Evolutionary conservation across 805 yeast genomes (phyloP).

Genomic region (Candida sphagnicola): DNA sequence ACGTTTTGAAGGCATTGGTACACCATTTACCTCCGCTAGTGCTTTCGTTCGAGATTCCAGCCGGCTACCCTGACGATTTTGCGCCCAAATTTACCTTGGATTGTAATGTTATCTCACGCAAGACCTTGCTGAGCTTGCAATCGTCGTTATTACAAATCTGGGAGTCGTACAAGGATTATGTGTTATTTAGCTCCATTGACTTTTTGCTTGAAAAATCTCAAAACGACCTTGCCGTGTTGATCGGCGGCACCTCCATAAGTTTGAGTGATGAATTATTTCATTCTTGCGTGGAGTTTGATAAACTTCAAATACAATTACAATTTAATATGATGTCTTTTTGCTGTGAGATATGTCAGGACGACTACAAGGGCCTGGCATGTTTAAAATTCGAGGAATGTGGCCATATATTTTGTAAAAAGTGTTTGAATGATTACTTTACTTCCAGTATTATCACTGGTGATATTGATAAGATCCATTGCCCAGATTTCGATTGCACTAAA

Average conservation of each 20-base stretch:
- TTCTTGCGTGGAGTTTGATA: conserved; percentile 17
- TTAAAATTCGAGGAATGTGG: conserved; percentile 38
- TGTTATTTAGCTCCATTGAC: conserved; percentile 43
- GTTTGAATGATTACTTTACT: conserved; percentile 41
- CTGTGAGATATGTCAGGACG: conserved; percentile 57
- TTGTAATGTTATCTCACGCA: not conserved
- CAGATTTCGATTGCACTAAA: conserved; percentile 47
- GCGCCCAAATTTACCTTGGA: not conserved
- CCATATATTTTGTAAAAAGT: conserved; percentile 47
- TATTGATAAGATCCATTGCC: conserved; percentile 53
- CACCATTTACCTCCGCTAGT: not conserved
- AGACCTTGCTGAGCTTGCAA: conserved; percentile 11
- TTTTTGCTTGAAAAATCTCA: conserved; percentile 24
- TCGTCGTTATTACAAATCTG: conserved; percentile 25
- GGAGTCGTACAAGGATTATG: conserved; percentile 31
- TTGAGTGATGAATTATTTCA: conserved; percentile 9
- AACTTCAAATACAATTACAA: conserved; percentile 13
- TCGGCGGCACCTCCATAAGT: conserved; percentile 1
- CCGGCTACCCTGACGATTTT: not conserved
- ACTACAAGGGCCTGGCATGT: conserved; percentile 42
- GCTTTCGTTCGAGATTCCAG: not conserved
- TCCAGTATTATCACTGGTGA: conserved; percentile 45
- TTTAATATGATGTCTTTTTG: conserved; percentile 36
- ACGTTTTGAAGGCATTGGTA: too few species aligned
- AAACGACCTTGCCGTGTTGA: conserved; percentile 8